phyloP scores from a whole-genome alignment of 306 rosid species.

The Medicago lupulina region DNA sequence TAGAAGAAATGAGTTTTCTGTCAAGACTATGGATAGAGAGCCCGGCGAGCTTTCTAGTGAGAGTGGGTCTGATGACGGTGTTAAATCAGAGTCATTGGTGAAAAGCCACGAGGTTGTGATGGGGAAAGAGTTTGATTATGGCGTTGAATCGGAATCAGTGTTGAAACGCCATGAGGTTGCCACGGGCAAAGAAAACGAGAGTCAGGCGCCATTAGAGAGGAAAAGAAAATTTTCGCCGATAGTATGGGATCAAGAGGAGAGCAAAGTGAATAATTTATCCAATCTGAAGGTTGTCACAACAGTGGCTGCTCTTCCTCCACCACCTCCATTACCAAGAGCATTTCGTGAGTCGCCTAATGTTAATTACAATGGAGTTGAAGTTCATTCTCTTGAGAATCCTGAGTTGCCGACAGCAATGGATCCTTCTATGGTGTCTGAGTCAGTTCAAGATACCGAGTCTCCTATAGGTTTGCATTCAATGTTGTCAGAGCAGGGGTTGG shows the following conservation, averaged over 20 bases:
- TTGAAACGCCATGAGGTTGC: slow-evolving; percentile 44
- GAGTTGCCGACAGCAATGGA: slow-evolving; percentile 40
- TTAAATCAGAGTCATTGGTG: slow-evolving; percentile 58
- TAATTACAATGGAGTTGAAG: slow-evolving; percentile 22
- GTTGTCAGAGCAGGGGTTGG: slow-evolving; percentile 48
- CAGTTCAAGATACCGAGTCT: slow-evolving; percentile 22
- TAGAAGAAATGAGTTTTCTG: slow-evolving; percentile 55
- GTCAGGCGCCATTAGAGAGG: slow-evolving; percentile 53
- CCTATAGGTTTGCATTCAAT: slow-evolving; percentile 45
- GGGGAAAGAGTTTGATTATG: slow-evolving; percentile 76
- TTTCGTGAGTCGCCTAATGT: not conserved
- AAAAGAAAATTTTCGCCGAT: slow-evolving; percentile 89
- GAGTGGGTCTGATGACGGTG: slow-evolving; percentile 87
- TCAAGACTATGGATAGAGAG: slow-evolving; percentile 68
- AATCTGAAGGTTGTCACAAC: slow-evolving; percentile 50
- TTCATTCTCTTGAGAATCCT: slow-evolving; percentile 43
- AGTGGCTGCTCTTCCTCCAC: slow-evolving; percentile 54
- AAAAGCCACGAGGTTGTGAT: slow-evolving; percentile 47
- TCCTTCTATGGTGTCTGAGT: slow-evolving; percentile 11
- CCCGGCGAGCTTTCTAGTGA: slow-evolving; percentile 97
- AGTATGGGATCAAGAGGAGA: slow-evolving; percentile 90
- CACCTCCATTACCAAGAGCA: slow-evolving; percentile 58
- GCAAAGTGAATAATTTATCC: slow-evolving; percentile 48
- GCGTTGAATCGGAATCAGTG: slow-evolving; percentile 61
- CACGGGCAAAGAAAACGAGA: slow-evolving; percentile 57